Conservation (phyloP, 176 grass and related monocot species). For the Alopecurus myosuroides region DNA sequence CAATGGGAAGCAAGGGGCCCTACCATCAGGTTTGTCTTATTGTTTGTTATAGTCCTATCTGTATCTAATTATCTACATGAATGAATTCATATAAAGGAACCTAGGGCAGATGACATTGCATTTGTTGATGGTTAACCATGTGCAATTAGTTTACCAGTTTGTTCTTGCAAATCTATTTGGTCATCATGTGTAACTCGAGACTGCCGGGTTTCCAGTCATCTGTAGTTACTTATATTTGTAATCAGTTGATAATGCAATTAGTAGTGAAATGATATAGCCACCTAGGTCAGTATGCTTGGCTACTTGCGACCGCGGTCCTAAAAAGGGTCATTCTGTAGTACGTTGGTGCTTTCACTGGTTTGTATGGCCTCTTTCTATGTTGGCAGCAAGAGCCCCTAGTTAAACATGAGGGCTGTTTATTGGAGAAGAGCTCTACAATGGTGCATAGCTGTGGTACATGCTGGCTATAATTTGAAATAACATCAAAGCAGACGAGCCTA, state of each 20-base stretch:
- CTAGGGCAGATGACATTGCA: neutral
- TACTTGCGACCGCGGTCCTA: neutral
- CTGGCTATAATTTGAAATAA: neutral
- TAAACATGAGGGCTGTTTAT: slow-evolving; percentile 3
- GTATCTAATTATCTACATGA: neutral
- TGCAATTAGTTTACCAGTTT: neutral
- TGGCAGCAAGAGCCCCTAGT: slow-evolving; percentile 1
- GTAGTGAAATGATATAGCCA: slow-evolving; percentile 8
- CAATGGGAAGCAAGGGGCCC: slow-evolving; percentile 28
- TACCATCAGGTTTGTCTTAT: slow-evolving; percentile 47
- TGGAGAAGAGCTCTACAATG: neutral
- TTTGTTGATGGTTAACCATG: slow-evolving; percentile 1
- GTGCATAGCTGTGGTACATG: neutral
- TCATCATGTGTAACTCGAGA: neutral
- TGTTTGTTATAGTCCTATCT: neutral
- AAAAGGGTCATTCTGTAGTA: neutral
- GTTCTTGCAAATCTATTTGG: neutral
- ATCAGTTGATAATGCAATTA: neutral
- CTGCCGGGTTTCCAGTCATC: neutral
- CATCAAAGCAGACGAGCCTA: neutral
- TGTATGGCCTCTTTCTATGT: neutral
- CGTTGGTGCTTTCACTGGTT: neutral
- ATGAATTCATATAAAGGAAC: neutral
- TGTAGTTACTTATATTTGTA: neutral
- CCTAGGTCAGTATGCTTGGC: neutral